Percentiles rank a stretch among this genome's conserved stretches.
Conservation (phyloP, 2,329 filamentous ascomycete genomes). For the Hymenoscyphus scutula region DNA sequence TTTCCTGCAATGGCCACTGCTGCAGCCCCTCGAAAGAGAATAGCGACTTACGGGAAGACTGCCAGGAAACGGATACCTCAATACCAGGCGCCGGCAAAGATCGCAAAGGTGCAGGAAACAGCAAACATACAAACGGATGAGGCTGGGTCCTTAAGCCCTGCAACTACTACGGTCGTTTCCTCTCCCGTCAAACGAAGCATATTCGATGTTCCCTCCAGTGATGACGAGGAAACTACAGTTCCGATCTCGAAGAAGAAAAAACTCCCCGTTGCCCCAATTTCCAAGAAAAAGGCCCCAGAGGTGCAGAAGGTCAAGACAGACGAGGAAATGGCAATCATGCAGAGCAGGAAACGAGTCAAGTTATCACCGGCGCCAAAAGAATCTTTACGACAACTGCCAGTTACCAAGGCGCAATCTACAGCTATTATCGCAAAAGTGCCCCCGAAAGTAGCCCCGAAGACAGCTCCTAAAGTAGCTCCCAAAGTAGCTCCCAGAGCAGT, state of each 20-base stretch:
- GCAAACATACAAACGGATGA: not conserved
- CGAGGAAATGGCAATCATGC: constrained; percentile 18
- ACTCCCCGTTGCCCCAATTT: constrained; percentile 8
- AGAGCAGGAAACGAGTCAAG: constrained; percentile 31
- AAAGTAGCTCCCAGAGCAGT: constrained; percentile 2
- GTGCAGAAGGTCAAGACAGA: constrained; percentile 6
- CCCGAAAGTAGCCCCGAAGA: not conserved
- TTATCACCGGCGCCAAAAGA: constrained; percentile 24
- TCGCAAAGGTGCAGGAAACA: not conserved
- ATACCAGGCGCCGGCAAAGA: constrained; percentile 16
- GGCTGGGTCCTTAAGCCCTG: not conserved
- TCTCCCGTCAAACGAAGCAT: not conserved
- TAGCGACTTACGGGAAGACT: constrained; percentile 37
- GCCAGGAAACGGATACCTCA: constrained; percentile 32
- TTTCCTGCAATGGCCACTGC: constrained; percentile 31
- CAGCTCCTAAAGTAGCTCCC: not conserved
- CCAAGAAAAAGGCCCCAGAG: constrained; percentile 10
- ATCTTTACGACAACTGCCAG: not conserved
- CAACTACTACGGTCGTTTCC: not conserved
- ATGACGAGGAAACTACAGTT: constrained; percentile 21
- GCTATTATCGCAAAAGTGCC: not conserved
- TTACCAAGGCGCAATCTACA: not conserved
- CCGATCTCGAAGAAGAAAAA: constrained; percentile 16
- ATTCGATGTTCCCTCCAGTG: constrained; percentile 12
- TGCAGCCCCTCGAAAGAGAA: constrained; percentile 29